Evolutionary conservation across 2,329 filamentous ascomycete species (phyloP).

Genomic region (Sporothrix variecibatus): DNA sequence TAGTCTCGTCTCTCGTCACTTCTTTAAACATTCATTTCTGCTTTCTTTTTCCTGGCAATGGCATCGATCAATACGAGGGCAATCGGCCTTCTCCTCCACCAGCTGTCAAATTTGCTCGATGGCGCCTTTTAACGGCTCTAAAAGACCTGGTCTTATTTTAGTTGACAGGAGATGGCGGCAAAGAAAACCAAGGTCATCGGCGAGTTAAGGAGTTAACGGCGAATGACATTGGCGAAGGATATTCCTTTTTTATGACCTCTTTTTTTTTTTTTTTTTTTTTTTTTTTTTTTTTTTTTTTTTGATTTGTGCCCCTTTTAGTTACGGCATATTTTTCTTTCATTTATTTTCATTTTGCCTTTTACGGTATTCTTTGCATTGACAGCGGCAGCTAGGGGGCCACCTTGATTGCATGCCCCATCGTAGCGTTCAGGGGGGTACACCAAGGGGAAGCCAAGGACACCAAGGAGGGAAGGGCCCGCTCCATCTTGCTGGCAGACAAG

Average conservation of each 20-base stretch:
- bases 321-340: neutral
- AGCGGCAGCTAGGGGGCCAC: neutral
- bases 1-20: neutral
- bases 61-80: neutral
- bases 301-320: neutral
- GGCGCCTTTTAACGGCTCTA: neutral
- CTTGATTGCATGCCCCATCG: neutral
- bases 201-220: neutral
- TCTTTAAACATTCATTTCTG: neutral
- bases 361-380: constrained; percentile 3
- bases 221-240: neutral
- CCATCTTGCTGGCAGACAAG: neutral
- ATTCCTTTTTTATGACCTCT: neutral
- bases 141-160: neutral
- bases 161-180: neutral
- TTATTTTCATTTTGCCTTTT: neutral
- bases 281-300: neutral
- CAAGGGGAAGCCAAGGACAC: neutral
- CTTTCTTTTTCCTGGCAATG: neutral
- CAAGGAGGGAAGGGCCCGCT: neutral
- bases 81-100: neutral
- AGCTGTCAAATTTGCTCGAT: neutral
- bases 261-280: neutral
- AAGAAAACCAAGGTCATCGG: neutral
- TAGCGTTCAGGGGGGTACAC: neutral